Evolutionary conservation across 2,329 filamentous ascomycete species (phyloP).

Genomic region (Aspergillus piperis): DNA sequence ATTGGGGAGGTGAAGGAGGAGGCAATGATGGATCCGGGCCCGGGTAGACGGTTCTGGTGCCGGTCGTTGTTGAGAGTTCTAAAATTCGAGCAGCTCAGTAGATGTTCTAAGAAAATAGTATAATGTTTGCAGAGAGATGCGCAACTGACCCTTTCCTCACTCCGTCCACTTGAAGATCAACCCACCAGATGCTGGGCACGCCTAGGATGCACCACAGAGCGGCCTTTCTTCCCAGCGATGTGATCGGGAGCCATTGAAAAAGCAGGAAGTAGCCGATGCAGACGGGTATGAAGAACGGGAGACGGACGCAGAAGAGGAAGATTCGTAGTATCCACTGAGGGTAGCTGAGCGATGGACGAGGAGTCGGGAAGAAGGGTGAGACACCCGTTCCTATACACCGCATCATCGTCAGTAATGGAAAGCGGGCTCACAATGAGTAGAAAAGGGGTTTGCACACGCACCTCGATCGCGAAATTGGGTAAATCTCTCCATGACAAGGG

Average conservation of each 20-base stretch:
- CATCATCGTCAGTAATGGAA: conserved; percentile 8
- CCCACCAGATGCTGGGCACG: conserved; percentile 95
- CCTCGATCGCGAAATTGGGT: conserved; percentile 90
- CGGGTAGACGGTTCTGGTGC: conserved; percentile 70
- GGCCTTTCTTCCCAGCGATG: conserved; percentile 71
- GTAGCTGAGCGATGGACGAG: conserved; percentile 61
- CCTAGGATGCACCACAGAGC: conserved; percentile 84
- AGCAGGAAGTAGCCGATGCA: conserved; percentile 73
- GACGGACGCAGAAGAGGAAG: conserved; percentile 76
- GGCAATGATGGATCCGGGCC: conserved; percentile 78
- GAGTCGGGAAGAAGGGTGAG: conserved; percentile 87
- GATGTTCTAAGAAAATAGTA: neutral
- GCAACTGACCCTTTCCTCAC: conserved; percentile 77
- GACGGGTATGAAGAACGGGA: conserved; percentile 73
- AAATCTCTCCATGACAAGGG: conserved; percentile 78
- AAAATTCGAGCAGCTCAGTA: neutral
- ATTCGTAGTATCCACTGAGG: conserved; percentile 65
- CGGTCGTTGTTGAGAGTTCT: conserved; percentile 70
- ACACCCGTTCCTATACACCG: conserved; percentile 79
- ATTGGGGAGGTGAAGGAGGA: conserved; percentile 90
- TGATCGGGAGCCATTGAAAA: conserved; percentile 78
- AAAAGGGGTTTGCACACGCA: conserved; percentile 52
- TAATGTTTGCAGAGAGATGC: neutral
- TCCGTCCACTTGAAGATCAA: conserved; percentile 96
- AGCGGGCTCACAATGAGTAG: neutral